These are phyloP conservation scores for Xerocomellus chrysenteron DNA, from an alignment of 768 basidiomycete species.

Conservation along the genomic window DNA sequence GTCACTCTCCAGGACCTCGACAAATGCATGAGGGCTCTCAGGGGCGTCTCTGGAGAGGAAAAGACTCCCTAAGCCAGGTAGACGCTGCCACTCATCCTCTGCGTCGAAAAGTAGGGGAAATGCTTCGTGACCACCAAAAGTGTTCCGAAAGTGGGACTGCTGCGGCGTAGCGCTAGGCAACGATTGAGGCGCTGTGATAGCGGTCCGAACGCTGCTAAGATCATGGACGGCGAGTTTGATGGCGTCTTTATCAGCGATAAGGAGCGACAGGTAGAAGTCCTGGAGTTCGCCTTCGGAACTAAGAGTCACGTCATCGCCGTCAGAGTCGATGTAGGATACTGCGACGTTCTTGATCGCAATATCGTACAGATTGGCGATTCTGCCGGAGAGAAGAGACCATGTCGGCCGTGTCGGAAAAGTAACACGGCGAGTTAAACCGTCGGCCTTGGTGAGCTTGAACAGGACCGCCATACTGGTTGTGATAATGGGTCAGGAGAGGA, in stretches of 20 bases:
- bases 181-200: conserved; percentile 31
- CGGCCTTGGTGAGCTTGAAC: conserved; percentile 64
- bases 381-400: conserved; percentile 57
- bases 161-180: conserved; percentile 34
- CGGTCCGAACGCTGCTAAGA: conserved; percentile 40
- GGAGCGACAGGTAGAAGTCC: conserved; percentile 56
- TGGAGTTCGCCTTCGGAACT: conserved; percentile 76
- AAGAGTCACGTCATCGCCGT: conserved; percentile 75
- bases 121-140: conserved; percentile 51
- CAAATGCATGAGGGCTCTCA: conserved; percentile 60
- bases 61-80: conserved; percentile 46
- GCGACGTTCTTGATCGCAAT: conserved; percentile 60
- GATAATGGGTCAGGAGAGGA: conserved; percentile 22
- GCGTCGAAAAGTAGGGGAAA: conserved; percentile 46
- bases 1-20: conserved; percentile 54
- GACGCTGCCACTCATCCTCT: conserved; percentile 66
- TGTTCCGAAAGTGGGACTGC: conserved; percentile 52
- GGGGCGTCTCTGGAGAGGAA: conserved; percentile 34
- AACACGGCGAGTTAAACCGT: conserved; percentile 60
- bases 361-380: conserved; percentile 50
- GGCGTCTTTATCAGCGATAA: conserved; percentile 19
- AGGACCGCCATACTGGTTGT: conserved; percentile 46
- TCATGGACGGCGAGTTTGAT: conserved; percentile 68
- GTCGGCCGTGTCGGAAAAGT: conserved; percentile 50
- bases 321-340: conserved; percentile 70